Evolutionary conservation across 371 early-diverging fungal genomes (phyloP), one percentile per base, ranked within the genome.

Genomic region (Mortierella sp.): DNA sequence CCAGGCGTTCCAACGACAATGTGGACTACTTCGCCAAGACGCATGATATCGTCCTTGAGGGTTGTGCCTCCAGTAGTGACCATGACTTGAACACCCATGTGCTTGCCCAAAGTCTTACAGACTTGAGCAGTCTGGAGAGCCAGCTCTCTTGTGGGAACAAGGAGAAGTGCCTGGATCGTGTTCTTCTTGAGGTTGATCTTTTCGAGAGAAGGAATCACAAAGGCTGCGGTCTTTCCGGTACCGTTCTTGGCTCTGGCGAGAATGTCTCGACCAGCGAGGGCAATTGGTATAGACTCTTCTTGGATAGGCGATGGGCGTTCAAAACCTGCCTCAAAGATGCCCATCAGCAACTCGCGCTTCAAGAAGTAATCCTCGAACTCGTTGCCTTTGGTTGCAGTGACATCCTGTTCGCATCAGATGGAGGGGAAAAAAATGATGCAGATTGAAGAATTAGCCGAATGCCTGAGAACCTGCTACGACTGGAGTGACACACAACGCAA

Each of bases 261-360:
- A 52, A 98, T 94, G 82, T 99, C 98, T 64, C 96, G 85, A 6
- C 98, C 98, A 19, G 96, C 90, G 45, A 99, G 87, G 3, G 98
- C 96, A 71, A 97, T 95, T 18, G 98, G 99, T 66, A 99, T 98
- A 23, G 98, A 88, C 83, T 98, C 98, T 88, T 98, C 99, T 83
- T 99, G 99, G 78, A 99, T 98, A 52, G 99, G 98, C 39, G 97
- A 95, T 19, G 99, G 99, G 39, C 90, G 88, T 80, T 99, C 99
- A 83, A 97, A 99, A 27, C 99, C 99, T 34, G 96, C 96, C 80
- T 97, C 96, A 81, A 97, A 98, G 53, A 99, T 96, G 28, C 99
- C 99, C 95, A 98, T 99, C 59, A 98, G 82, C 49, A 99, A 83
- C 73, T 98, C 96, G 47, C 96, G 89, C 78, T 97, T 97, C 54